phyloP scores from a whole-genome alignment of 768 basidiomycete genomes.

The Amylocystis lapponica region DNA sequence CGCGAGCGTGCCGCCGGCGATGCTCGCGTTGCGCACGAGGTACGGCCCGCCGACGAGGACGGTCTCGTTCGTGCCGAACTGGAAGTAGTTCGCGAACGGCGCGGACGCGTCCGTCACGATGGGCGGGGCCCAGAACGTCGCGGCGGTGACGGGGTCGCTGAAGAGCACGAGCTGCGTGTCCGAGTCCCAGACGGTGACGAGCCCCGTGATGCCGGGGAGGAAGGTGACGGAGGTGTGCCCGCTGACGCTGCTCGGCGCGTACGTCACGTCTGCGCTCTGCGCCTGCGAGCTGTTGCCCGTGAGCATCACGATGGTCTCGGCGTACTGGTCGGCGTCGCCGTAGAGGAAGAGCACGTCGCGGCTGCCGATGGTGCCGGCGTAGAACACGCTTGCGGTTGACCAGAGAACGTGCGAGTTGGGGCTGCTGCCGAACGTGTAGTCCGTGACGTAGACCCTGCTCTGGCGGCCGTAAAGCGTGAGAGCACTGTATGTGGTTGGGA shows the following conservation, averaged over 20 bases:
- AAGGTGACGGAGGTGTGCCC: conserved; percentile 45
- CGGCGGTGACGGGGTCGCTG: conserved; percentile 59
- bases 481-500: conserved; percentile 48
- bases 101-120: conserved; percentile 37
- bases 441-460: conserved; percentile 67
- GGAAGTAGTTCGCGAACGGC: conserved; percentile 48
- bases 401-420: conserved; percentile 53
- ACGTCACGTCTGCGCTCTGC: conserved; percentile 19
- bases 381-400: conserved; percentile 71
- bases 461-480: conserved; percentile 66
- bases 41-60: conserved; percentile 48
- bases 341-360: conserved; percentile 38
- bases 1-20: conserved; percentile 35
- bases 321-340: conserved; percentile 27
- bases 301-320: conserved; percentile 29
- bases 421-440: conserved; percentile 58
- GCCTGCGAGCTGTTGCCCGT: conserved; percentile 7
- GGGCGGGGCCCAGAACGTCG: conserved; percentile 73
- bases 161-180: conserved; percentile 62
- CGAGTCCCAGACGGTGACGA: conserved; percentile 63
- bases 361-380: conserved; percentile 42
- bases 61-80: conserved; percentile 65
- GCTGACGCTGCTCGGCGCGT: conserved; percentile 15
- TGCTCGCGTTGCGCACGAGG: conserved; percentile 37
- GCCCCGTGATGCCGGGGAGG: conserved; percentile 48